These are phyloP conservation scores for Alternaria hordeiaustralica DNA, from an alignment of 2,329 filamentous ascomycete species.

Conservation along the genomic window DNA sequence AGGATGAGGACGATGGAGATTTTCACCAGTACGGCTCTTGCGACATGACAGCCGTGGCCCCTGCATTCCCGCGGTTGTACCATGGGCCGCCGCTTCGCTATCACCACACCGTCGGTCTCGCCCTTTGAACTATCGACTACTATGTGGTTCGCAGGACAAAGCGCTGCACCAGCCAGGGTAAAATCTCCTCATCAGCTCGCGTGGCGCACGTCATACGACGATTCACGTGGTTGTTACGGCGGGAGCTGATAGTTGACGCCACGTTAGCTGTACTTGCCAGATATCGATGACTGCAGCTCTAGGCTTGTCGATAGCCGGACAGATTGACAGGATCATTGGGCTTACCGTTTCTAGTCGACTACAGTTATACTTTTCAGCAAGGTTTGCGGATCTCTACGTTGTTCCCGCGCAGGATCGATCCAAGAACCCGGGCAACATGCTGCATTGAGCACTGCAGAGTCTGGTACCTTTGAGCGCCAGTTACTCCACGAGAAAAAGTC, in stretches of 20 bases:
- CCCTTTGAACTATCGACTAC: neutral
- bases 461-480: neutral
- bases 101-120: neutral
- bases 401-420: neutral
- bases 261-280: neutral
- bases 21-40: neutral
- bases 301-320: neutral
- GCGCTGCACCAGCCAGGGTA: neutral
- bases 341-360: neutral
- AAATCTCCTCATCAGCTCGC: neutral
- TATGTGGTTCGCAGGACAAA: neutral
- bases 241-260: neutral
- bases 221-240: neutral
- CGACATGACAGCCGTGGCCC: neutral
- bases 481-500: neutral
- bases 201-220: slow-evolving; percentile 1
- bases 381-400: neutral
- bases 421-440: neutral
- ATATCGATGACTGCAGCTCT: neutral
- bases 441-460: neutral
- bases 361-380: neutral
- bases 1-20: neutral
- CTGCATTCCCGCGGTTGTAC: neutral
- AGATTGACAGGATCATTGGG: neutral
- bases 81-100: neutral